phyloP scores from a whole-genome alignment of 2,329 filamentous ascomycete species.

The Cadophora luteo-olivacea region DNA sequence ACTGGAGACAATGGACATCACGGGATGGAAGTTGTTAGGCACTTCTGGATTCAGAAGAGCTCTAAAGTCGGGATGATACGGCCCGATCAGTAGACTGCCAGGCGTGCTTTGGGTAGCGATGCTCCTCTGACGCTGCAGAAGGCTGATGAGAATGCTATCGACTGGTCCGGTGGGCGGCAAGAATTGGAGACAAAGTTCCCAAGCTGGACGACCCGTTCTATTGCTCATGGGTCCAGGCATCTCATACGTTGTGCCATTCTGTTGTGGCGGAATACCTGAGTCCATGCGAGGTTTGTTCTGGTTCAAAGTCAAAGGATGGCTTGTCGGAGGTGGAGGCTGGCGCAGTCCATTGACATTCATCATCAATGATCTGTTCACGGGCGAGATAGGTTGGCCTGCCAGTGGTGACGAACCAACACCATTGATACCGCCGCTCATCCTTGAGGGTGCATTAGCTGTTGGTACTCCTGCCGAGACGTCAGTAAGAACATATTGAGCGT shows the following conservation, averaged over 20 bases:
- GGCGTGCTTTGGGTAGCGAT: conserved; percentile 42
- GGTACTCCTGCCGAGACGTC: conserved; percentile 21
- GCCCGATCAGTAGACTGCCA: conserved; percentile 44
- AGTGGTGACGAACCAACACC: conserved; percentile 12
- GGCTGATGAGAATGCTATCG: conserved; percentile 47
- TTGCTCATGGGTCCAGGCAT: conserved; percentile 13
- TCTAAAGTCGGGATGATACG: conserved; percentile 46
- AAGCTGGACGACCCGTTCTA: conserved; percentile 37
- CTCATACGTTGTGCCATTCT: conserved; percentile 5
- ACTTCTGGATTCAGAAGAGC: conserved; percentile 44
- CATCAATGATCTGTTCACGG: conserved; percentile 2
- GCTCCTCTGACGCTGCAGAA: conserved; percentile 47
- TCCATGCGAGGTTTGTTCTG: conserved; percentile 4
- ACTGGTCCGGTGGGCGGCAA: conserved; percentile 44
- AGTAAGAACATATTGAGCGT: neutral
- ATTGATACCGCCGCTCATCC: conserved; percentile 1
- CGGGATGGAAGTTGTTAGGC: conserved; percentile 39
- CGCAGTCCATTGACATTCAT: conserved; percentile 11
- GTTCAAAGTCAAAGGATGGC: conserved; percentile 13
- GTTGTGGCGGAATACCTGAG: neutral
- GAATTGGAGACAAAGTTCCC: conserved; percentile 47
- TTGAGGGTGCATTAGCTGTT: conserved; percentile 7
- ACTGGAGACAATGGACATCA: conserved; percentile 42
- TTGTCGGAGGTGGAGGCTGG: conserved; percentile 1
- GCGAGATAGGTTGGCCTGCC: conserved; percentile 12